Evolutionary conservation across 306 rosid species (phyloP), one percentile per base, ranked within the genome.

Genomic region (Cyclanthera cordifolia): DNA sequence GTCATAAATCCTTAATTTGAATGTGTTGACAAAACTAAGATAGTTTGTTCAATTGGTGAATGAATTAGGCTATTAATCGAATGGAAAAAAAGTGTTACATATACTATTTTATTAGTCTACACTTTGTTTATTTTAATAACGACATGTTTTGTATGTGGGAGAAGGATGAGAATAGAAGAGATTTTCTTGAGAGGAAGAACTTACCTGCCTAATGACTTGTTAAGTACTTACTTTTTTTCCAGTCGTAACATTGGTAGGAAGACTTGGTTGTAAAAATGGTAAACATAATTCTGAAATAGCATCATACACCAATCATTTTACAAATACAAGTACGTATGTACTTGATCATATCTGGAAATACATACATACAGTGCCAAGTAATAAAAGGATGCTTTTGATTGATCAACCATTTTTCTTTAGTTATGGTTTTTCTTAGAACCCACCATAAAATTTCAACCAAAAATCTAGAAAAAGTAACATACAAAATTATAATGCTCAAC

Each of bases 401-500:
- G 10, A 61, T 61, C 50, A 61, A 13, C 15, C 21, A 43, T 43
- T 64, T 64, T 64, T 21, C 21, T 47, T 25, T 27, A 5, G 15
- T 55, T 24, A 53, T 53, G n/a, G 4, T 53, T 53, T 53, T 53
- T 61, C 0, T 4, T 1, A 13, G 27, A 57, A 64, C 15, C 10
- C 51, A 64, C 23, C 21, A 64, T 43, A 64, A 45, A 64, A 4
- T 45, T 64, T 45, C 37, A 65, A 1, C 21, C 53, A 45, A 46
- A 46, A 66, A 24, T 24, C 14, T 16, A 34, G 41, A 34, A 15
- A 5, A 21, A 64, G 53, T 3, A 37, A 12, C 50, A 60, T 17
- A 39, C 53, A 65, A 66, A 66, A 66, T 66, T 45, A 66, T 66
- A 66, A 23, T 66, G 54, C 43, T 8, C 54, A 66, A 47, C 54